These are phyloP conservation scores for Brassica incana DNA, from an alignment of 345 rosid genomes.

Conservation along the genomic window DNA sequence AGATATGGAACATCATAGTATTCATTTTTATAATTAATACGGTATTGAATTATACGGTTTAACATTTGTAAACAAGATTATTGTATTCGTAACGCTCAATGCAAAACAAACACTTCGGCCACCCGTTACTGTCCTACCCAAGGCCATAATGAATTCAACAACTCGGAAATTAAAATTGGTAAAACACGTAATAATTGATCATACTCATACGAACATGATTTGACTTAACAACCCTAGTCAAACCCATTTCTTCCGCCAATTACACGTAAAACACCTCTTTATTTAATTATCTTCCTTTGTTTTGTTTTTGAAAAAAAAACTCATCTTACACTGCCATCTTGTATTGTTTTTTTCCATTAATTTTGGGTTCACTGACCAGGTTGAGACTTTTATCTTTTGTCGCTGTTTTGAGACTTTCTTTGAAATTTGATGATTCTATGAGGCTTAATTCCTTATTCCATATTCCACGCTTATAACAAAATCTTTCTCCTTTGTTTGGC, in stretches of 20 bases:
- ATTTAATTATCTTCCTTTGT: not conserved
- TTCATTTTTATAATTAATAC: not conserved
- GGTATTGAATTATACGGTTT: not conserved
- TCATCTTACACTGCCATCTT: conserved; percentile 19
- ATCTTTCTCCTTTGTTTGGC: conserved; percentile 29
- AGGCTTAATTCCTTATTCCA: conserved; percentile 30
- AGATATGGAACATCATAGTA: not conserved
- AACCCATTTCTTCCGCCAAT: conserved; percentile 25
- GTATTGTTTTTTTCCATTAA: conserved; percentile 4
- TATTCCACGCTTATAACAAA: conserved; percentile 35
- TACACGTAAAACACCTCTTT: conserved; percentile 13
- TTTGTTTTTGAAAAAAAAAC: not conserved
- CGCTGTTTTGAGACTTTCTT: not conserved
- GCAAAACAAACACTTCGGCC: not conserved
- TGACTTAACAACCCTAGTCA: conserved; percentile 35
- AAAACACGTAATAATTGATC: conserved; percentile 11
- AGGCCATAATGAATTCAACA: conserved; percentile 8
- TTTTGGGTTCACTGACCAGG: conserved; percentile 27
- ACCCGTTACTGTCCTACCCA: conserved; percentile 23
- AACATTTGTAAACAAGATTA: not conserved
- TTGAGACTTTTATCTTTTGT: not conserved
- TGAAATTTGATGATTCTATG: not conserved
- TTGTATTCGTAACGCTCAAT: conserved; percentile 24
- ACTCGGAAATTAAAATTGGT: conserved; percentile 1
- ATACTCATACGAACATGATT: conserved; percentile 22